Conservation (phyloP, 129 eudicot genomes). For the Helichrysum umbraculigerum region DNA sequence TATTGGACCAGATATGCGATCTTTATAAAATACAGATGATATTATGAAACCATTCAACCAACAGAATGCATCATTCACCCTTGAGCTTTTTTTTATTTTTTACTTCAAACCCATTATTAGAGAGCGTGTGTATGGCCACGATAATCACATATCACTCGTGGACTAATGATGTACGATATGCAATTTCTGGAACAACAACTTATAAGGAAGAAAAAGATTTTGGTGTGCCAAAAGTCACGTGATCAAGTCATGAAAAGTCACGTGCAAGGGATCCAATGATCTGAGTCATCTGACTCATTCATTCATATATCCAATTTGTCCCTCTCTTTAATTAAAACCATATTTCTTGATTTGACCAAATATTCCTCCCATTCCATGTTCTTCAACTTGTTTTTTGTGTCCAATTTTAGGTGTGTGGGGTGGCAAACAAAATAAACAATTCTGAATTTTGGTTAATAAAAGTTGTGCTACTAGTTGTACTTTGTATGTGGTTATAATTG, state of each 20-base stretch:
- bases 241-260: slow-evolving; percentile 41
- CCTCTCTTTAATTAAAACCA: slow-evolving; percentile 23
- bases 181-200: slow-evolving; percentile 15
- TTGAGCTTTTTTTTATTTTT: too few species aligned
- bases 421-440: slow-evolving; percentile 6
- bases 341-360: slow-evolving; percentile 47
- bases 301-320: slow-evolving; percentile 46
- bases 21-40: too few species aligned
- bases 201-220: neutral
- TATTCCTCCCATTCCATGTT: slow-evolving; percentile 45
- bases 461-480: neutral
- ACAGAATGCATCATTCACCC: too few species aligned
- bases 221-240: slow-evolving; percentile 30
- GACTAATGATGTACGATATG: neutral
- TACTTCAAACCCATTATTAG: too few species aligned
- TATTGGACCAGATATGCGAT: too few species aligned
- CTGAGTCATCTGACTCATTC: slow-evolving; percentile 44
- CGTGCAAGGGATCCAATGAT: slow-evolving; percentile 77
- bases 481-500: neutral
- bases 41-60: too few species aligned
- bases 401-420: slow-evolving; percentile 17
- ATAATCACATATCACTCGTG: neutral
- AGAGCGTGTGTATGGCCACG: neutral
- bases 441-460: neutral
- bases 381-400: slow-evolving; percentile 27